Conservation (phyloP, 2,329 filamentous ascomycete genomes). For the Trichophyton simii region DNA sequence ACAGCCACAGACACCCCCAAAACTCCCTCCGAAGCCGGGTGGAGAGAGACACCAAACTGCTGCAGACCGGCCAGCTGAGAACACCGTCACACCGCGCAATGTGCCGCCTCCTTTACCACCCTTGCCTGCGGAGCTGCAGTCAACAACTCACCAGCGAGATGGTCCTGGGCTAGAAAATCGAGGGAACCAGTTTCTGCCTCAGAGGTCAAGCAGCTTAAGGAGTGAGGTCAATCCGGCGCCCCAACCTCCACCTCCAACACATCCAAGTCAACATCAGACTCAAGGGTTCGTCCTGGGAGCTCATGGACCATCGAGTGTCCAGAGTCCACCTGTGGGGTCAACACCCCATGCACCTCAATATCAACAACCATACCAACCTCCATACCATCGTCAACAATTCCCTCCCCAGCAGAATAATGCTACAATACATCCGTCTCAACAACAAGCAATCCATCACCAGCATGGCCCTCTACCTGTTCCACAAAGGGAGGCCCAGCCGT, state of each 20-base stretch:
- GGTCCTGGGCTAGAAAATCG: not conserved
- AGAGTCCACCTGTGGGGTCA: not conserved
- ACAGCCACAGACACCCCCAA: slow-evolving; percentile 30
- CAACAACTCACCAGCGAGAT: not conserved
- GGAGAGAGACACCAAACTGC: slow-evolving; percentile 11
- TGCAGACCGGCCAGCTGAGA: slow-evolving; percentile 13
- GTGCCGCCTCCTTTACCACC: slow-evolving; percentile 27
- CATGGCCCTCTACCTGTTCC: slow-evolving; percentile 21
- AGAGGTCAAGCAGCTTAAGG: slow-evolving; percentile 19
- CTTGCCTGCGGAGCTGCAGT: slow-evolving; percentile 20
- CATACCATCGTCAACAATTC: slow-evolving; percentile 2
- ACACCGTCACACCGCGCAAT: not conserved
- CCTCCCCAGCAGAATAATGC: slow-evolving; percentile 13
- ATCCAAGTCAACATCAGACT: not conserved
- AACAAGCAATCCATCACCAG: slow-evolving; percentile 15
- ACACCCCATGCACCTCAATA: slow-evolving; percentile 6
- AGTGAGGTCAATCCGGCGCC: not conserved
- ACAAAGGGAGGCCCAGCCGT: not conserved
- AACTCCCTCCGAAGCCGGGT: slow-evolving; percentile 28
- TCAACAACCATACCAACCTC: not conserved
- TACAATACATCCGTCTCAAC: not conserved
- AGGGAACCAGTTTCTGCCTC: slow-evolving; percentile 19
- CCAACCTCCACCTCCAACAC: not conserved
- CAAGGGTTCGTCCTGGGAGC: not conserved
- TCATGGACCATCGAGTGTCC: not conserved